Percentiles rank a stretch among this genome's conserved stretches.
Evolutionary conservation across 164 flowering plant species (phyloP).

Genomic region (Macadamia integrifolia): DNA sequence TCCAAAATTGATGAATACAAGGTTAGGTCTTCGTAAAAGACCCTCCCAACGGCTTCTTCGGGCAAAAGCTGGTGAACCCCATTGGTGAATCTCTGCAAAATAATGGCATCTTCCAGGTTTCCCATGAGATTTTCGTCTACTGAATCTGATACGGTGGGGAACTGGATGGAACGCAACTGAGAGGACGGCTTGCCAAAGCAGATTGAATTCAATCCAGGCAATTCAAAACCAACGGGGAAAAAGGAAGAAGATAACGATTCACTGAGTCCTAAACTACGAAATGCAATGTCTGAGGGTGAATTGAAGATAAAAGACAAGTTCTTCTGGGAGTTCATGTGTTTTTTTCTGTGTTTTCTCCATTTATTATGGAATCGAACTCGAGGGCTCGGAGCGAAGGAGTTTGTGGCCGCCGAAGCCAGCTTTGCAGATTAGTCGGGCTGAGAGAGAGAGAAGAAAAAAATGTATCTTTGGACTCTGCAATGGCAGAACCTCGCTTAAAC

Average conservation of each 20-base stretch:
- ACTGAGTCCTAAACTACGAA: neutral
- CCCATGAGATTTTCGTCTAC: conserved; percentile 24
- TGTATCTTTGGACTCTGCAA: no score
- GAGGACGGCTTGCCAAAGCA: conserved; percentile 3
- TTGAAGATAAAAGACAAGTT: conserved; percentile 14
- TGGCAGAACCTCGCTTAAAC: neutral
- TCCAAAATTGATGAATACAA: conserved; percentile 46
- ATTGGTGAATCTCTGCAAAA: conserved; percentile 14
- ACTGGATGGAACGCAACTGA: conserved; percentile 22
- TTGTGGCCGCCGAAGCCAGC: conserved; percentile 53
- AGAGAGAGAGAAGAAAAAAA: conserved; percentile 3
- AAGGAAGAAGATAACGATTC: conserved; percentile 15
- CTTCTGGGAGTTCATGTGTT: conserved; percentile 13
- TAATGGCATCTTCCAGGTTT: conserved; percentile 21
- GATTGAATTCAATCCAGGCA: conserved; percentile 15
- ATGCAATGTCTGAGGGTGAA: conserved; percentile 6
- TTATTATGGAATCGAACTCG: conserved; percentile 25
- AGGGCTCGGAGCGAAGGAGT: conserved; percentile 31
- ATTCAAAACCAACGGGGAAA: conserved; percentile 25
- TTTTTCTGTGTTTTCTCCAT: conserved; percentile 16
- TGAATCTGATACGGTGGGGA: conserved; percentile 34
- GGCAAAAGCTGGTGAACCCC: conserved; percentile 6
- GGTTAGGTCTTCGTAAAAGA: conserved; percentile 64
- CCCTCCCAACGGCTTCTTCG: conserved; percentile 24
- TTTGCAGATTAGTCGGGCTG: conserved; percentile 8